These are phyloP conservation scores for Xylaria sp. DNA, from an alignment of 2,329 filamentous ascomycete species.

Conservation along the genomic window DNA sequence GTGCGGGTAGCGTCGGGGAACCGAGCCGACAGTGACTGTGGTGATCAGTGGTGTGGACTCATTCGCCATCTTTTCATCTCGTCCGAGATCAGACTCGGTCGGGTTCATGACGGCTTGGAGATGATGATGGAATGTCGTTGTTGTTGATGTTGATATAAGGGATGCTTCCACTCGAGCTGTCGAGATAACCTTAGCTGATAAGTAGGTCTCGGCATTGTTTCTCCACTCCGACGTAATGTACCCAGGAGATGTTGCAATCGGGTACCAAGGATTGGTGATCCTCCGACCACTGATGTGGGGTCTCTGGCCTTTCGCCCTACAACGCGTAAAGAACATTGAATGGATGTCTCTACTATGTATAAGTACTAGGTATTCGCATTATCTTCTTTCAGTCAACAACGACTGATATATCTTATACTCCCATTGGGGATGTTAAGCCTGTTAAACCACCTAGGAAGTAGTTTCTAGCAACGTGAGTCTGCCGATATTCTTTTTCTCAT, in stretches of 20 bases:
- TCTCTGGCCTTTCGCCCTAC: too few relatives aligned
- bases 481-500: too few relatives aligned
- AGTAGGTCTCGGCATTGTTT: background rate
- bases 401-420: too few relatives aligned
- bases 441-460: too few relatives aligned
- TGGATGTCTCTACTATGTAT: too few relatives aligned
- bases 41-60: conserved; percentile 71
- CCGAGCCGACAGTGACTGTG: conserved; percentile 59
- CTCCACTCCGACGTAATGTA: conserved; percentile 22
- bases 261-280: conserved; percentile 15
- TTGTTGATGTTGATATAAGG: conserved; percentile 4
- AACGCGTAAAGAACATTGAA: too few relatives aligned
- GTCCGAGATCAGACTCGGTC: conserved; percentile 10
- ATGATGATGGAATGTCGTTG: background rate
- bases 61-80: conserved; percentile 43
- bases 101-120: conserved; percentile 12
- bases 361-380: too few relatives aligned
- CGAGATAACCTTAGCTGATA: too few relatives aligned
- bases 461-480: too few relatives aligned
- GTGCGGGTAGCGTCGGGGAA: conserved; percentile 60
- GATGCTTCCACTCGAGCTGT: background rate
- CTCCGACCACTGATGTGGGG: background rate
- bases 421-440: too few relatives aligned
- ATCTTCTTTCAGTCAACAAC: too few relatives aligned
- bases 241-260: conserved; percentile 19